A percentile compares a stretch with the other conserved stretches of the same genome.
Evolutionary conservation across 2,329 filamentous ascomycete species (phyloP).

Genomic region (Tolypocladium sp.): DNA sequence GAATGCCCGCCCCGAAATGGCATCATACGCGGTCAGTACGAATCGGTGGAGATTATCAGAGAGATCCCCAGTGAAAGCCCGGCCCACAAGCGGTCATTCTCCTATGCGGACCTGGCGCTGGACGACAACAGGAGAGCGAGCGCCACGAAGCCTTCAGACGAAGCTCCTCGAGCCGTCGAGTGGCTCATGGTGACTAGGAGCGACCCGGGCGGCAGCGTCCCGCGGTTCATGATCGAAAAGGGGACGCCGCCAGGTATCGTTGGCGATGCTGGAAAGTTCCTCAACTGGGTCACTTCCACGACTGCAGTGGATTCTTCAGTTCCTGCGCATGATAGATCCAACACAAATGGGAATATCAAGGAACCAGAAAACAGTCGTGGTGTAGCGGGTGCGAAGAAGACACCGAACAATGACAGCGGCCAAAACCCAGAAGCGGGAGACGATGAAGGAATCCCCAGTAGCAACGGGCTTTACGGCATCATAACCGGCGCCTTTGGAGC

Average conservation of each 20-base stretch:
- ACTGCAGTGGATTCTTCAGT: constrained; percentile 5
- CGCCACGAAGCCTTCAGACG: constrained; percentile 5
- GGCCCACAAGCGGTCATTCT: constrained; percentile 19
- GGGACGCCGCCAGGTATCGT: constrained; percentile 77
- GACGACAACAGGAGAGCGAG: constrained; percentile 16
- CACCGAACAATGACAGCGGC: constrained; percentile 15
- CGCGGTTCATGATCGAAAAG: constrained; percentile 83
- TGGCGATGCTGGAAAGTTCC: constrained; percentile 69
- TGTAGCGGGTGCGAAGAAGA: constrained; percentile 15
- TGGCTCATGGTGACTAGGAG: constrained; percentile 91
- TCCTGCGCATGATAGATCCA: not conserved
- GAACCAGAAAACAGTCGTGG: not conserved
- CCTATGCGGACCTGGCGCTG: constrained; percentile 19
- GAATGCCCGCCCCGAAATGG: constrained; percentile 61
- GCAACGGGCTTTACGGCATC: constrained; percentile 45
- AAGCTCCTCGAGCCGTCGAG: constrained; percentile 43
- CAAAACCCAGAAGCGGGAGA: constrained; percentile 9
- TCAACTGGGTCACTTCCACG: constrained; percentile 57
- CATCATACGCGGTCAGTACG: constrained; percentile 77
- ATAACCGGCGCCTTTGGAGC: constrained; percentile 42
- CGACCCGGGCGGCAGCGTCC: constrained; percentile 81
- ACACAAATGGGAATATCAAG: constrained; percentile 1
- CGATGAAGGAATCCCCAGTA: constrained; percentile 25
- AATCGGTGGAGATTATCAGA: constrained; percentile 84
- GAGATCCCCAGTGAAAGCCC: constrained; percentile 57